Evolutionary conservation across 495 filamentous ascomycete species (phyloP), one percentile per base, ranked within the genome.

Genomic region (Podospora australis): DNA sequence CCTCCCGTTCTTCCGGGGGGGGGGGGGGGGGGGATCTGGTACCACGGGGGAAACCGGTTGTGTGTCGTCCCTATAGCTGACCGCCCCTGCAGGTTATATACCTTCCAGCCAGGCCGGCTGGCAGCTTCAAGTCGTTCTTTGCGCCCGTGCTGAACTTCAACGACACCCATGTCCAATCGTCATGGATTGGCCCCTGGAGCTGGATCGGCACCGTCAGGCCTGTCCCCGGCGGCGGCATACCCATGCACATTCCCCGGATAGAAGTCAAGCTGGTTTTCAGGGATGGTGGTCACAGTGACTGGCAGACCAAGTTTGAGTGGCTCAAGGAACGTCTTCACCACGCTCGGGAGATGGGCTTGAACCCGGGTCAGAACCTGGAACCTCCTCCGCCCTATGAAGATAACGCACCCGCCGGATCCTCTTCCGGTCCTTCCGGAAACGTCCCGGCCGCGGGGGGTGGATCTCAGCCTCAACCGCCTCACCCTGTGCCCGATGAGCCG

Each of bases 101-200:
- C 59, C 84, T 97, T 23, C 91, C 92, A 10, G 70, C 81, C 34
- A 75, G 77, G 21, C 74, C 77, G 23, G 86, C 81, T 10, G 68
- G 79, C 7, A 70, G 78, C 22, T 77, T 97, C 56, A 82, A 87
- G 57, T 96, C 90, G 44, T 96, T 98, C 69, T 88, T 89, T 20
- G 79, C 83, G 0, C 92, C 92, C 17, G 82, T 96, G 45, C 76
- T 91, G 41, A 86, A 87, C 56, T 75, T 96, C 34, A 79, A 81
- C 66, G 91, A 98, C 65, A 84, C 82, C n/a, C 88, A 88, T 59
- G 87, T 96, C 45, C 79, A 84, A 6, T 87, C 91, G 2, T 90
- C 94, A 2, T 95, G 90, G 70, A 94, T 97, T 59, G 92, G 92
- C n/a, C 85, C 94, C 8, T 97, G 96, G 69, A 83, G 83, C 56